These are phyloP conservation scores for Alternaria solani DNA, from an alignment of 2,329 filamentous ascomycete genomes.

Conservation along the genomic window DNA sequence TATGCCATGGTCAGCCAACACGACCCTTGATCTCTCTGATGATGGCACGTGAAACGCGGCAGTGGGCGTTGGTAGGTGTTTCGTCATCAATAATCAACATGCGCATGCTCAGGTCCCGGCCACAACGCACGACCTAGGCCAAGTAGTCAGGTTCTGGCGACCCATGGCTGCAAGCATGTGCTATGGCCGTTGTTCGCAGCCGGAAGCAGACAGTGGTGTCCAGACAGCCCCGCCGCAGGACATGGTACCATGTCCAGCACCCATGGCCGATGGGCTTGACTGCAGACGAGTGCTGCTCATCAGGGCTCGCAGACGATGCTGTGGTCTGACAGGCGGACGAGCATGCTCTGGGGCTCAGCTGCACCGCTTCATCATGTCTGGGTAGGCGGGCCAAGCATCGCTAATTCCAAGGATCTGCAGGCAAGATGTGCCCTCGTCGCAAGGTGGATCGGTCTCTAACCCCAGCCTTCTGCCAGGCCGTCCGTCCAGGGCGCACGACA, in stretches of 20 bases:
- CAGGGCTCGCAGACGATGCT: slow-evolving; percentile 9
- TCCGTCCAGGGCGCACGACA: slow-evolving; percentile 34
- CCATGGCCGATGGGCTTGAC: slow-evolving; percentile 17
- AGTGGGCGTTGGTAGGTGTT: slow-evolving; percentile 21
- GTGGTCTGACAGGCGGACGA: slow-evolving; percentile 26
- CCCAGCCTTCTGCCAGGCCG: slow-evolving; percentile 39
- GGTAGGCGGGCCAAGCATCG: slow-evolving; percentile 17
- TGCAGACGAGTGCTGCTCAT: slow-evolving; percentile 14
- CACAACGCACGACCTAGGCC: slow-evolving; percentile 7
- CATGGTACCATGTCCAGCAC: slow-evolving; percentile 5
- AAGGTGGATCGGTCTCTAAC: slow-evolving; percentile 41
- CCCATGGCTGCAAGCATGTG: slow-evolving; percentile 24
- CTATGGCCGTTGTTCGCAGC: slow-evolving; percentile 22
- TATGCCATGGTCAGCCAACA: slow-evolving; percentile 20
- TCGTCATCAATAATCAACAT: slow-evolving; percentile 21
- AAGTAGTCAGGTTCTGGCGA: slow-evolving; percentile 11
- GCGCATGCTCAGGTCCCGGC: slow-evolving; percentile 23
- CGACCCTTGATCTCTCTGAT: slow-evolving; percentile 16
- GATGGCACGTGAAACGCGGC: slow-evolving; percentile 43
- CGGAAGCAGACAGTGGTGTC: slow-evolving; percentile 22
- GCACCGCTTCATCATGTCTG: slow-evolving; percentile 11
- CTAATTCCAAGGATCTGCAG: slow-evolving; percentile 26
- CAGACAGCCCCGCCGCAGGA: slow-evolving; percentile 22
- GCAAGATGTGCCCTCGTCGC: slow-evolving; percentile 23
- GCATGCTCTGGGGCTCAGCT: slow-evolving; percentile 15